phyloP scores from a whole-genome alignment of 495 filamentous ascomycete species.

The Aspergillus baeticus region DNA sequence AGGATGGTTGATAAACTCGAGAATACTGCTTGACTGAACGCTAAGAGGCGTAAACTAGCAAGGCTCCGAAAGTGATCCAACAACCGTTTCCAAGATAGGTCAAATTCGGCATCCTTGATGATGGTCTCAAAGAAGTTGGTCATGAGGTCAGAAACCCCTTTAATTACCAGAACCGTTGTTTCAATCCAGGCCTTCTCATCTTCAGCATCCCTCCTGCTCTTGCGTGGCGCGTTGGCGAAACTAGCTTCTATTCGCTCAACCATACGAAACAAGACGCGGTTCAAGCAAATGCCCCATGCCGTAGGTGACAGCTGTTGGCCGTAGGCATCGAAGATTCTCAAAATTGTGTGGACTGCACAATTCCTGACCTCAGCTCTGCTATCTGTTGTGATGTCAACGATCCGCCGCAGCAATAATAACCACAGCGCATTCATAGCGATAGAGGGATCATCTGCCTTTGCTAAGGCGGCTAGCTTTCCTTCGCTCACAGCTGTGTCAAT shows the following conservation, averaged over 20 bases:
- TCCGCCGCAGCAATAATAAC: slow-evolving; percentile 76
- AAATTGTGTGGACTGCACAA: slow-evolving; percentile 84
- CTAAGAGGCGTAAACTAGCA: slow-evolving; percentile 58
- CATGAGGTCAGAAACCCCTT: slow-evolving; percentile 66
- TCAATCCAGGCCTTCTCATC: slow-evolving; percentile 66
- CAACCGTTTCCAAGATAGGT: slow-evolving; percentile 66
- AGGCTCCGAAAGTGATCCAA: slow-evolving; percentile 62
- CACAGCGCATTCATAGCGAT: slow-evolving; percentile 64
- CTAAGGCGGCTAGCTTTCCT: slow-evolving; percentile 33
- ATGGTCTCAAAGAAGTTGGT: slow-evolving; percentile 65
- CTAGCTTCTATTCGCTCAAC: slow-evolving; percentile 48
- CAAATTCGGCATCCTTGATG: slow-evolving; percentile 54
- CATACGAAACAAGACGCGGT: slow-evolving; percentile 75
- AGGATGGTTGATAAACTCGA: slow-evolving; percentile 66
- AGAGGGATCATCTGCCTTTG: slow-evolving; percentile 34
- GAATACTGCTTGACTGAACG: slow-evolving; percentile 72
- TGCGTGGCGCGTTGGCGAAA: slow-evolving; percentile 21
- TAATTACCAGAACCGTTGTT: slow-evolving; percentile 71
- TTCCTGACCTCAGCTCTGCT: slow-evolving; percentile 83
- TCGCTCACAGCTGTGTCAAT: slow-evolving; percentile 41
- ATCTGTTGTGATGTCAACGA: slow-evolving; percentile 76
- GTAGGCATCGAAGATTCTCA: slow-evolving; percentile 89
- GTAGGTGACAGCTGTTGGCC: slow-evolving; percentile 74
- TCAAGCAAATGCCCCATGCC: slow-evolving; percentile 82
- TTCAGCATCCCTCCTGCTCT: slow-evolving; percentile 22